Base-by-base conservation (phyloP, 2,329 filamentous ascomycete genomes). In the Alternaria atra region DNA sequence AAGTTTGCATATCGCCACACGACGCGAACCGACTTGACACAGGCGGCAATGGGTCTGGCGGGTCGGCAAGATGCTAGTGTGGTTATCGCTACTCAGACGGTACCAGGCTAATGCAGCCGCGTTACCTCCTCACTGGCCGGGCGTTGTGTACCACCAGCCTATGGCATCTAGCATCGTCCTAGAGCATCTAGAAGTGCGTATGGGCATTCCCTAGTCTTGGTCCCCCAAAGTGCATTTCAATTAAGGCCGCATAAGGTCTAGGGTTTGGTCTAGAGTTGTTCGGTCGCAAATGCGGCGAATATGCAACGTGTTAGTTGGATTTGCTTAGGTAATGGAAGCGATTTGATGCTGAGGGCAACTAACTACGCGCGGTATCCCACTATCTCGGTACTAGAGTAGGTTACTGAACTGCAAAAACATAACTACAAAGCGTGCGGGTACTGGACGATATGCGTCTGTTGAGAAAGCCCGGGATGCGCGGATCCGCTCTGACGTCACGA, bases 1-100 rank as follows among this genome's bases (percentile, higher is more conserved):
- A 57, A 61, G 60, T 62, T 62, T 62, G 56, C 60, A 23, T 44
- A 23, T 59, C 46, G 60, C 60, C 51, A 55, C 60, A 43, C 39
- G 37, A 53, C 34, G 43, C 44, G 55, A 58, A 27, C 12, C 25
- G 35, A 52, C 48, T 61, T 35, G 55, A 61, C 37, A 29, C 55
- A 40, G 30, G 30, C 35, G 23, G 40, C 47, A 15, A 43, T 27
- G 17, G 20, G 27, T 8, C 48, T 39, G 7, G 48, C 30, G 46
- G 40, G 46, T 20, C 52, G 34, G 34, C 40, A 44, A 9, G 34
- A 15, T 20, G 51, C 58, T 60, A 60, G 58, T 39, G 47, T 29
- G 40, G 15, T 20, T 35, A 25, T 34, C 17, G 29, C 9, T 23
- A 25, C 17, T 20, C 39, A 12, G 2, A 30, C 20, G 17, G 25